Conservation (phyloP, 441 rosid genomes). For the Rhodomyrtus psidioides region DNA sequence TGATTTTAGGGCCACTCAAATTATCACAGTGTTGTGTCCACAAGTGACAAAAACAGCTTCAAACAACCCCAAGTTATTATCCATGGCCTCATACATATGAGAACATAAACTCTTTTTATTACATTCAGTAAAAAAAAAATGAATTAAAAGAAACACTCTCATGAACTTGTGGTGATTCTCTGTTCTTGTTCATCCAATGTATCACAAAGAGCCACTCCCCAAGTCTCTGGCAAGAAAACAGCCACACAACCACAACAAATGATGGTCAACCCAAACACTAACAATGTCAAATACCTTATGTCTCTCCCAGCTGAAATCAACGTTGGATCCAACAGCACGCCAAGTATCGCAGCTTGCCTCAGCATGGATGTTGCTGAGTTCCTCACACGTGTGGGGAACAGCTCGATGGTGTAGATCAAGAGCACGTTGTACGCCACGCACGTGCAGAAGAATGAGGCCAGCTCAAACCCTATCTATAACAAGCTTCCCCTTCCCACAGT, state of each 20-base stretch:
- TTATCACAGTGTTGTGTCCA: not conserved
- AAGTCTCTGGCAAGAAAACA: too few relatives aligned
- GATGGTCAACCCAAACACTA: too few relatives aligned
- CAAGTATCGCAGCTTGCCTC: constrained; percentile 6
- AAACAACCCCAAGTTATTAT: not conserved
- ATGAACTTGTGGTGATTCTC: too few relatives aligned
- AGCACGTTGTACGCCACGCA: constrained; percentile 1
- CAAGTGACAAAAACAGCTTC: not conserved
- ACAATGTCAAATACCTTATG: too few relatives aligned
- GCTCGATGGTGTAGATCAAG: constrained; percentile 6
- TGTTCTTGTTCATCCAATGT: too few relatives aligned
- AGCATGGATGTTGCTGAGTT: constrained; percentile 12
- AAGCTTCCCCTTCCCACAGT: not conserved
- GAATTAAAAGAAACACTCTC: too few relatives aligned
- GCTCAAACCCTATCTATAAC: not conserved
- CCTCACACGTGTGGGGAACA: constrained; percentile 14
- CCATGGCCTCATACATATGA: not conserved
- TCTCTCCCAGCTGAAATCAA: too few relatives aligned
- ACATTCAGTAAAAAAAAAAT: too few relatives aligned
- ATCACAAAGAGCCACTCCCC: too few relatives aligned
- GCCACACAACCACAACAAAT: too few relatives aligned
- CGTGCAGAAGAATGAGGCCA: constrained; percentile 3
- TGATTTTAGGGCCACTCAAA: not conserved
- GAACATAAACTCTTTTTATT: too few relatives aligned
- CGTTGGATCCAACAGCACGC: too few relatives aligned